These are phyloP conservation scores for Xerocomus brunneocitrinus DNA, from an alignment of 768 basidiomycete species.

Conservation along the genomic window DNA sequence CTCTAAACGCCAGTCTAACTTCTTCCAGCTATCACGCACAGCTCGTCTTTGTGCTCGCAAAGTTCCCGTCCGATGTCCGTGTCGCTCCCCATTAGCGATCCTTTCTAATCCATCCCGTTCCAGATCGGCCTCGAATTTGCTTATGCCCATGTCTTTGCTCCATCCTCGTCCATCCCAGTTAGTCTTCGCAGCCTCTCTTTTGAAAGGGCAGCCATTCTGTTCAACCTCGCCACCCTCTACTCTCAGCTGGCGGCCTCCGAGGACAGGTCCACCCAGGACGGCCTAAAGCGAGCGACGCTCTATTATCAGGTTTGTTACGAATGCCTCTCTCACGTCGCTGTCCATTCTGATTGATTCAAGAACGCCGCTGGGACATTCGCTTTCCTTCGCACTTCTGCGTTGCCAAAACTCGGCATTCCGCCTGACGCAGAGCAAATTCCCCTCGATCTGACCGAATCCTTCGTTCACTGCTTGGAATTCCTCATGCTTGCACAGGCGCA, in stretches of 20 bases:
- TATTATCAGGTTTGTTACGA: conserved; percentile 57
- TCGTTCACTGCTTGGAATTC: conserved; percentile 59
- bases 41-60: conserved; percentile 75
- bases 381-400: conserved; percentile 49
- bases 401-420: conserved; percentile 48
- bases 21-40: conserved; percentile 82
- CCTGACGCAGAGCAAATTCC: conserved; percentile 52
- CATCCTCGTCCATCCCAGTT: conserved; percentile 48
- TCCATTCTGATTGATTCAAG: conserved; percentile 31
- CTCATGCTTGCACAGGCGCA: conserved; percentile 93
- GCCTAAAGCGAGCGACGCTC: conserved; percentile 73
- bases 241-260: conserved; percentile 71
- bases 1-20: conserved; percentile 2
- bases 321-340: conserved; percentile 9
- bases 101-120: conserved; percentile 6
- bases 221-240: conserved; percentile 85
- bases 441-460: conserved; percentile 60
- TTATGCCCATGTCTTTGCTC: conserved; percentile 68
- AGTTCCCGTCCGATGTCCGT: conserved; percentile 75
- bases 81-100: conserved; percentile 5
- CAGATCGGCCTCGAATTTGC: conserved; percentile 70
- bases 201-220: conserved; percentile 74
- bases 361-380: conserved; percentile 70
- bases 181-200: conserved; percentile 72
- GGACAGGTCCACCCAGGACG: conserved; percentile 68